Base-by-base conservation (phyloP, 73 alveolate genomes). In the Breviolum minutum region DNA sequence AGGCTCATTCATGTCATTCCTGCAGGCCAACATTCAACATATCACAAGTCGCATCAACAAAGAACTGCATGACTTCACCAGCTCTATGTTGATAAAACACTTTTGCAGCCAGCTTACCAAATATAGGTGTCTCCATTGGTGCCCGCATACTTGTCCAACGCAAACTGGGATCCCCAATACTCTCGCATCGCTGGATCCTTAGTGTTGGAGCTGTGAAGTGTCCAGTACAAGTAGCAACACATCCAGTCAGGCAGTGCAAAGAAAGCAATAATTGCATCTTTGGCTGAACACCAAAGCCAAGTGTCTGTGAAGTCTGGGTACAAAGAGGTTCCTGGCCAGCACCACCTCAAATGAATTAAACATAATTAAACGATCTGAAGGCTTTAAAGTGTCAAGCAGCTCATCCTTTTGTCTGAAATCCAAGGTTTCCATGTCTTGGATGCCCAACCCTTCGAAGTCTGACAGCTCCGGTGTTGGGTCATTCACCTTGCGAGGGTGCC, bases 1-100 rank as follows among this genome's bases (percentile, higher is more conserved):
- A 22, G 99, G 99, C 98, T 99, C 99, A 99, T 99, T 99, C 99
- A 99, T 99, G 99, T 99, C 99, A 80, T 99, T 99, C 99, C 99
- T 99, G 81, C 99, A 99, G 62, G 32, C 29, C 63, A 62, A 54
- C 74, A 26, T 40, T 14, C 74, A 62, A 61, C 79, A 22, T n/a
- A n/a, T n/a, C n/a, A n/a, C n/a, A n/a, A n/a, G n/a, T n/a, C n/a
- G n/a, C n/a, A n/a, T n/a, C n/a, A n/a, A n/a, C n/a, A n/a, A n/a
- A n/a, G n/a, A n/a, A n/a, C n/a, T n/a, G n/a, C n/a, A n/a, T n/a
- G n/a, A n/a, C n/a, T n/a, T n/a, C n/a, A n/a, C n/a, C n/a, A n/a
- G n/a, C n/a, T n/a, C n/a, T n/a, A n/a, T n/a, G n/a, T n/a, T n/a
- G n/a, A n/a, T n/a, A n/a, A 40, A 40, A 40, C 70, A 40, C 30